Evolutionary conservation across 208 protist species (phyloP).

Genomic region (Trichomonas vaginalis): DNA sequence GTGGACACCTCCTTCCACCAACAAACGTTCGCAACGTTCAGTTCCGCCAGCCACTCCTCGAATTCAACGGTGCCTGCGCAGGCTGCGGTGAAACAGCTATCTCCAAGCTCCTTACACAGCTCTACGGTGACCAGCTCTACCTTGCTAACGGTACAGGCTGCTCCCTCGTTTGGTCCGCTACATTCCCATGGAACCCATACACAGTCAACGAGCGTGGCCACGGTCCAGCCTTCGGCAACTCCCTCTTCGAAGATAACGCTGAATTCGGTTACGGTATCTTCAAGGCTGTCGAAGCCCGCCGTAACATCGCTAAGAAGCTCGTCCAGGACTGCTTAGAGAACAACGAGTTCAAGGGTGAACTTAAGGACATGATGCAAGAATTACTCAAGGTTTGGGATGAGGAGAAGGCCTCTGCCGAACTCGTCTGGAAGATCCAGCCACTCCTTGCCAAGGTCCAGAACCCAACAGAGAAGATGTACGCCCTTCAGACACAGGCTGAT

Average conservation of each 20-base stretch:
- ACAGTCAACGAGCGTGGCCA: constrained; percentile 39
- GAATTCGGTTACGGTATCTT: constrained; percentile 50
- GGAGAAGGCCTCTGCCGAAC: background rate
- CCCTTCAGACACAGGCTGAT: background rate
- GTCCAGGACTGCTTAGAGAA: background rate
- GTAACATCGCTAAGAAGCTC: background rate
- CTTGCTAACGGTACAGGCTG: constrained; percentile 53
- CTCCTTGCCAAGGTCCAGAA: background rate
- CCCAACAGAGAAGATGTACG: background rate
- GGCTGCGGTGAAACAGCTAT: constrained; percentile 56
- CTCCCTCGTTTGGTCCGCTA: constrained; percentile 45
- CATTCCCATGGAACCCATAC: constrained; percentile 38
- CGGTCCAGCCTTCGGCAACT: constrained; percentile 48
- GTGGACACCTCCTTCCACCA: background rate
- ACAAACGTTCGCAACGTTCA: constrained; percentile 31
- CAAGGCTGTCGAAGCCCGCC: background rate
- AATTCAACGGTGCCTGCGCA: constrained; percentile 53
- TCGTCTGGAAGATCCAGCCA: background rate
- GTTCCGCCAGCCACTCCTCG: too few species aligned
- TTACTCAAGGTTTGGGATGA: background rate
- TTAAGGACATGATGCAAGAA: background rate
- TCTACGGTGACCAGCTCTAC: constrained; percentile 57
- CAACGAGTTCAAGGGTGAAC: background rate
- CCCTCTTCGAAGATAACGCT: constrained; percentile 54
- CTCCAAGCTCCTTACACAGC: constrained; percentile 52